These are phyloP conservation scores for Cyberlindnera lachancei DNA, from an alignment of 805 yeast genomes.

Conservation along the genomic window DNA sequence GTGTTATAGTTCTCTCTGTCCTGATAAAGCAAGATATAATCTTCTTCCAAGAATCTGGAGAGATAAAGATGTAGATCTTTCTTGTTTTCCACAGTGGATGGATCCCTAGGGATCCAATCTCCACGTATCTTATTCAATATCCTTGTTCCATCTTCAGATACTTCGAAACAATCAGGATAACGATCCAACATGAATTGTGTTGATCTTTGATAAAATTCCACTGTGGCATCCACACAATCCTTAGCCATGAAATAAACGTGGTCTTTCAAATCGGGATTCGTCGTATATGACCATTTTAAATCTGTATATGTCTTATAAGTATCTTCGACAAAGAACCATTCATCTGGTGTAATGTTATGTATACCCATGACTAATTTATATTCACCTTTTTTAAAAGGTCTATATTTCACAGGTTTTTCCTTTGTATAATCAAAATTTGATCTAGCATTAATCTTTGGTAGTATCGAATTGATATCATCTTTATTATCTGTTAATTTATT, in stretches of 20 bases:
- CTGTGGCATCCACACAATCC: slow-evolving; percentile 15
- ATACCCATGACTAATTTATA: slow-evolving; percentile 62
- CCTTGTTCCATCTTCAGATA: slow-evolving; percentile 15
- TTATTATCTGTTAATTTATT: not conserved
- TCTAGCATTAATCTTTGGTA: not conserved
- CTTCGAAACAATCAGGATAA: slow-evolving; percentile 21
- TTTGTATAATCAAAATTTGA: slow-evolving; percentile 28
- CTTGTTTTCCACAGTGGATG: slow-evolving; percentile 16
- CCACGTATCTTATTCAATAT: slow-evolving; percentile 21
- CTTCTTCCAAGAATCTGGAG: slow-evolving; percentile 19
- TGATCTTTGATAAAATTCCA: slow-evolving; percentile 20
- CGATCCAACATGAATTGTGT: slow-evolving; percentile 18
- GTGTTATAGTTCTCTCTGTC: slow-evolving; percentile 30
- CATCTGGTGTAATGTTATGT: slow-evolving; percentile 37
- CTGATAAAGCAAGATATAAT: slow-evolving; percentile 44
- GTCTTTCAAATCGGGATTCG: slow-evolving; percentile 26
- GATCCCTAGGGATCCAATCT: slow-evolving; percentile 20
- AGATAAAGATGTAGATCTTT: slow-evolving; percentile 13
- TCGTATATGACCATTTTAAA: slow-evolving; percentile 29
- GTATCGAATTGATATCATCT: not conserved
- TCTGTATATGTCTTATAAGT: slow-evolving; percentile 43
- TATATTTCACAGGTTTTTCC: slow-evolving; percentile 36
- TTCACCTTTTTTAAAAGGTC: slow-evolving; percentile 56
- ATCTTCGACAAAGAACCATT: slow-evolving; percentile 56
- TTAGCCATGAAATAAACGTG: slow-evolving; percentile 29